Percentiles rank a stretch among this genome's conserved stretches.
These are phyloP conservation scores for Exophiala sp. DNA, from an alignment of 2,329 filamentous ascomycete genomes.

Conservation along the genomic window DNA sequence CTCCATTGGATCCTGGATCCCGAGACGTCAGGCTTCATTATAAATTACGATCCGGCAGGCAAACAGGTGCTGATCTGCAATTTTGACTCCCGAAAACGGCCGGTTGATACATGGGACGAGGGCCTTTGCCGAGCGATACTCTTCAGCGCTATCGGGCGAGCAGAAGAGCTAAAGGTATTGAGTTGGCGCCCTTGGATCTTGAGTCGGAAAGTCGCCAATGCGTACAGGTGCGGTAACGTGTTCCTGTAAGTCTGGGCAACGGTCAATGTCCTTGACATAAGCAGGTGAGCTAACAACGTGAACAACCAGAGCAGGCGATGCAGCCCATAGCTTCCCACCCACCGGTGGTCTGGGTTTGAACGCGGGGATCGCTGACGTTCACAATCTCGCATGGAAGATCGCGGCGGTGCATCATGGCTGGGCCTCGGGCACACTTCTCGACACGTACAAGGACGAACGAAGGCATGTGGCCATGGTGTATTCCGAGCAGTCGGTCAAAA, in stretches of 20 bases:
- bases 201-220: conserved; percentile 41
- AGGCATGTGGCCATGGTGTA: conserved; percentile 41
- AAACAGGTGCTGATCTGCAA: conserved; percentile 47
- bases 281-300: conserved; percentile 54
- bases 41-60: conserved; percentile 41
- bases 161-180: conserved; percentile 36
- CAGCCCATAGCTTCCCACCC: conserved; percentile 55
- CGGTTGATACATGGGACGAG: conserved; percentile 37
- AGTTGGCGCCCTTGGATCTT: conserved; percentile 43
- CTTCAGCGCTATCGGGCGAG: conserved; percentile 29
- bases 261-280: conserved; percentile 56
- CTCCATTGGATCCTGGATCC: conserved; percentile 47
- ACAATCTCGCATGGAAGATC: conserved; percentile 55
- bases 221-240: conserved; percentile 36
- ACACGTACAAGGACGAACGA: conserved; percentile 39
- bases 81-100: conserved; percentile 39
- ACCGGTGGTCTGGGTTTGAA: conserved; percentile 59
- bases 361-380: conserved; percentile 52
- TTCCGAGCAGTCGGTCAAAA: conserved; percentile 44
- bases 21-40: conserved; percentile 43
- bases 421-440: conserved; percentile 30
- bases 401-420: conserved; percentile 37
- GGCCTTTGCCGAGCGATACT: conserved; percentile 34
- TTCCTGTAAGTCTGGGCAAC: conserved; percentile 44
- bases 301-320: conserved; percentile 50